A percentile compares a stretch with the other conserved stretches of the same genome.
Evolutionary conservation across 768 basidiomycete species (phyloP).

Genomic region (Kwoniella dendrophila): DNA sequence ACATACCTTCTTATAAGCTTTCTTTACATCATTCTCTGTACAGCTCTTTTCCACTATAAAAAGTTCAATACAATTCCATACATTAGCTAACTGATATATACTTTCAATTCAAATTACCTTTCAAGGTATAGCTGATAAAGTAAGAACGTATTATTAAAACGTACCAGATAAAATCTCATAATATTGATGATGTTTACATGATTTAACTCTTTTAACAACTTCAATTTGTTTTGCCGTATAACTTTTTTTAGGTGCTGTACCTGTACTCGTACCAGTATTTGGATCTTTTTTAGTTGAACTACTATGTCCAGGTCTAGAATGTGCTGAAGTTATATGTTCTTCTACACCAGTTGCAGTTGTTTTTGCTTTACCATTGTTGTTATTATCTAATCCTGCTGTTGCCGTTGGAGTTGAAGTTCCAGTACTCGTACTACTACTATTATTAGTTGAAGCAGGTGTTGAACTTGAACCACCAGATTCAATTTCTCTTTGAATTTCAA

Average conservation of each 20-base stretch:
- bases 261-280: conserved; percentile 59
- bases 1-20: conserved; percentile 90
- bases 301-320: conserved; percentile 61
- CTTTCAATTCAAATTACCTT: conserved; percentile 82
- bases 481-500: conserved; percentile 66
- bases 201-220: conserved; percentile 80
- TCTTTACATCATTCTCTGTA: conserved; percentile 61
- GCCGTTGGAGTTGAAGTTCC: conserved; percentile 7
- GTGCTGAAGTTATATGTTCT: conserved; percentile 39
- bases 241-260: conserved; percentile 66
- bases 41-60: conserved; percentile 53
- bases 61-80: conserved; percentile 76
- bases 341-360: conserved; percentile 61
- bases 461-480: conserved; percentile 18
- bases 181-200: conserved; percentile 85
- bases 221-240: conserved; percentile 81
- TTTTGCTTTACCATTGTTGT: conserved; percentile 50
- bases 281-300: conserved; percentile 59
- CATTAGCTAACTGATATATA: conserved; percentile 84
- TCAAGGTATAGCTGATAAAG: too few relatives aligned
- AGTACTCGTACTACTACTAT: too few relatives aligned
- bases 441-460: conserved; percentile 1
- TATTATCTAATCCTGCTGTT: conserved; percentile 49
- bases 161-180: conserved; percentile 77
- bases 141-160: too few relatives aligned